Evolutionary conservation across 1,284 basidiomycete genomes (phyloP).

Genomic region (Marasmius oreades): DNA sequence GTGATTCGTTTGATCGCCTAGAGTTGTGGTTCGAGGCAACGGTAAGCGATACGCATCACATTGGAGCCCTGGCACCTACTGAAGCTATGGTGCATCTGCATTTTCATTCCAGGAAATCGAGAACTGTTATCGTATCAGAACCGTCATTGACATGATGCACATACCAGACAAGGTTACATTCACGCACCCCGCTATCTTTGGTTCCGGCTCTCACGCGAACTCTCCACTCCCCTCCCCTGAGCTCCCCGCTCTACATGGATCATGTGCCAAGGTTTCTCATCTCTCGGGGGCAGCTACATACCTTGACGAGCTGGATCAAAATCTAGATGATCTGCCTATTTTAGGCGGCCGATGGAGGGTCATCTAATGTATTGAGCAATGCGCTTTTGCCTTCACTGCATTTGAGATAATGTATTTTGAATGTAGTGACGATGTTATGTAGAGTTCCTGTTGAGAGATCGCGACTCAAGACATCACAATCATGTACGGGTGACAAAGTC

Average conservation of each 20-base stretch:
- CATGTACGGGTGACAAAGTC: too few relatives aligned
- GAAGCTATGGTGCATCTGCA: too few relatives aligned
- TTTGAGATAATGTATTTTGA: too few relatives aligned
- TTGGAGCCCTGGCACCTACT: neutral
- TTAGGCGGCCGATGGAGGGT: neutral
- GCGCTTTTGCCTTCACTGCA: neutral
- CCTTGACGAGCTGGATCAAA: conserved; percentile 18
- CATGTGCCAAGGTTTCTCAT: conserved; percentile 27
- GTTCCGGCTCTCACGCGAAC: neutral
- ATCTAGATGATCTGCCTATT: neutral
- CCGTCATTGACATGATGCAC: neutral
- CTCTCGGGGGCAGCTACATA: conserved; percentile 28
- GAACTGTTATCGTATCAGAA: neutral
- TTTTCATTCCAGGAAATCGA: neutral
- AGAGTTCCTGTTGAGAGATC: too few relatives aligned
- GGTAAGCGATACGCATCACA: conserved; percentile 19
- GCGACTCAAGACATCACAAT: too few relatives aligned
- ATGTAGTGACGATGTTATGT: too few relatives aligned
- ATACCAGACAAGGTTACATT: conserved; percentile 5
- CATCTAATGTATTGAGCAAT: neutral
- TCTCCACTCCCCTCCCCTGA: conserved; percentile 13
- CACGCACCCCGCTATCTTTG: too few relatives aligned
- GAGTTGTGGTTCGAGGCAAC: conserved; percentile 26
- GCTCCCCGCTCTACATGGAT: conserved; percentile 19
- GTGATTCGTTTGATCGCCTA: conserved; percentile 23